Base-by-base conservation (phyloP, 2,329 filamentous ascomycete species). In the Aspergillus flavus region DNA sequence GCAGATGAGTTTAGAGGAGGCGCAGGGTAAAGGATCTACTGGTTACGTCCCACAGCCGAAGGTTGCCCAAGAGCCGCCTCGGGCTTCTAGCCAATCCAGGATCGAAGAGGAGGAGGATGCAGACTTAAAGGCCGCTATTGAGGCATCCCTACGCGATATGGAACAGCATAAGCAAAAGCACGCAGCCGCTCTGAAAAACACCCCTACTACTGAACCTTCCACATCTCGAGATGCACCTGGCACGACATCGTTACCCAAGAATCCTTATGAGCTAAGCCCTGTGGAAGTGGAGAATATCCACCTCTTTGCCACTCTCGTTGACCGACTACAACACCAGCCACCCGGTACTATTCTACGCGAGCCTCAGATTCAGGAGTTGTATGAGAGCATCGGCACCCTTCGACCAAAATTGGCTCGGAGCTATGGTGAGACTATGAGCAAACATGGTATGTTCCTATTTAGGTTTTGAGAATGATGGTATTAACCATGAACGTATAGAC, bases 341-440 rank as follows among this genome's bases (percentile, higher is more conserved):
- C 94, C 94, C 0, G 95, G 95, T 0, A 98, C 95, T 0, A 97
- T 99, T 59, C 80, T 99, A n/a, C 86, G 95, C 56, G 95, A 99
- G 73, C 95, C 95, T 1, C 95, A 98, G 76, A 97, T 99, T 57
- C 95, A 99, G 78, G 95, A 99, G 79, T 83, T 99, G 5, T 99
- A 99, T 76, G 95, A 98, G 74, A 96, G 94, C 71, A 98, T 99
- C 71, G 93, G 94, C n/a, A 86, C 93, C 19, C 82, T 99, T 66
- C 87, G 95, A 57, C 95, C 95, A 1, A 99, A 99, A 78, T 84
- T 99, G 61, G 95, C 95, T 5, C 87, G 95, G 62, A 97, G 94
- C 0, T 97, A 98, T 75, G 95, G 95, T 61, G 95, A 99, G 81
- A 97, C 95, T 0, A 98, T 99, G 95, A 98, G 95, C 86, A 99